Base-by-base conservation (phyloP, 1,284 basidiomycete species). In the Puccinia brachypodii region DNA sequence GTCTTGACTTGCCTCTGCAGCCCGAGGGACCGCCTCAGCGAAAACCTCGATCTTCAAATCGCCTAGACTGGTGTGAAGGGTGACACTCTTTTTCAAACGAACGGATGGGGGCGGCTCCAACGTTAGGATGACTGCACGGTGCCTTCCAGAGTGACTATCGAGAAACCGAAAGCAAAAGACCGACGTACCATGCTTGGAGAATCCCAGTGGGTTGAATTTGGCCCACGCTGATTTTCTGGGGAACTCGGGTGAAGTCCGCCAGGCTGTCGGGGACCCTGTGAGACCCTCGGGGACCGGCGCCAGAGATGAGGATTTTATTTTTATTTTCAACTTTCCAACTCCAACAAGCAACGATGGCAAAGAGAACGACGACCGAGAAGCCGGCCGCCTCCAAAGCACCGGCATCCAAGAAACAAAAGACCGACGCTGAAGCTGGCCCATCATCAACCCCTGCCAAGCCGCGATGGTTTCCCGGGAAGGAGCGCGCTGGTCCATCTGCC, bases 41-140 rank as follows among this genome's bases (percentile, higher is more conserved):
- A 98, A 99, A 33, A 99, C 87, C 87, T 99, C 96, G 84, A 98
- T 92, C 95, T 99, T 99, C 87, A 99, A 89, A 85, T 99, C 96
- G 36, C 96, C 96, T 84, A 93, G 92, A 33, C 92, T 91, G 0
- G 96, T 98, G 87, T 98, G 93, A 71, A 99, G 89, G 6, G 96
- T 98, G 74, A 98, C 95, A 83, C 78, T 81, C 78, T 79, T 31
- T 14, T 38, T 56, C n/a, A n/a, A n/a, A n/a, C n/a, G n/a, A n/a
- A n/a, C n/a, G n/a, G n/a, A n/a, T n/a, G n/a, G n/a, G n/a, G 22
- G 14, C 31, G 28, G 40, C 40, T 66, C 40, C 19, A 28, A 66
- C 14, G 50, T n/a, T 19, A 64, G 14, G 11, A 8, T 16, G 6
- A 16, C 7, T 2, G 36, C 36, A n/a, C 28, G 53, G 28, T 22